Base-by-base conservation (phyloP, 176 grass and related monocot genomes). In the Themeda triandra region DNA sequence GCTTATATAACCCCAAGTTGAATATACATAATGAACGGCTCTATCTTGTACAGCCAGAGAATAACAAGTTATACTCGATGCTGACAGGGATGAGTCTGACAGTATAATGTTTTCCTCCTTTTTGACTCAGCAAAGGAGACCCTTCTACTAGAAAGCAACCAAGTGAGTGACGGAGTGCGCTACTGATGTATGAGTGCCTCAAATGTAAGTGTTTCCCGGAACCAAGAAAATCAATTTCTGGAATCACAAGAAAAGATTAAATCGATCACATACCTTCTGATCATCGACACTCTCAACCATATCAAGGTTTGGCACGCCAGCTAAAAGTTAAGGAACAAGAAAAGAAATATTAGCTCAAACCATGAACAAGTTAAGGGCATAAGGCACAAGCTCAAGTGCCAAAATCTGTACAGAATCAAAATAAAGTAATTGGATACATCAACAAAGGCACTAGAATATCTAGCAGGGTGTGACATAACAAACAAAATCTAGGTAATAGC, bases 201-300 rank as follows among this genome's bases (percentile, higher is more conserved):
- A 49, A 75, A 89, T 39, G 2, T 19, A 4, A 76, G 4, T 7
- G 37, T 63, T 70, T 51, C 39, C 29, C 41, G 65, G 42, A 73
- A 56, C 9, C 31, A 67, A 32, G 8, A 82, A 78, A 7, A 12
- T 7, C 13, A 53, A 21, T 51, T 19, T 4, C 31, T 42, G 33
- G 31, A 71, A 90, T 27, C 54, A 78, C 23, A 68, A 59, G 10
- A 59, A 63, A 80, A 90, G 1, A 80, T 60, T 63, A 51, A 70
- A 85, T 66, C 28, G 45, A 77, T 48, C 62, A 63, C 83, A 45
- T 89, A 99, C 93, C 96, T 99, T 99, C 75, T 92, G 66, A 54
- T 99, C 93, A 71, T 99, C 96, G 37, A 99, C 81, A 68, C 91
- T 96, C 71, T 99, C 96, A 89, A 99, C 83, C 91, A 94, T 99